Evolutionary conservation across 2,329 filamentous ascomycete species (phyloP), one percentile per base, ranked within the genome.

Genomic region (Clonostachys solani): DNA sequence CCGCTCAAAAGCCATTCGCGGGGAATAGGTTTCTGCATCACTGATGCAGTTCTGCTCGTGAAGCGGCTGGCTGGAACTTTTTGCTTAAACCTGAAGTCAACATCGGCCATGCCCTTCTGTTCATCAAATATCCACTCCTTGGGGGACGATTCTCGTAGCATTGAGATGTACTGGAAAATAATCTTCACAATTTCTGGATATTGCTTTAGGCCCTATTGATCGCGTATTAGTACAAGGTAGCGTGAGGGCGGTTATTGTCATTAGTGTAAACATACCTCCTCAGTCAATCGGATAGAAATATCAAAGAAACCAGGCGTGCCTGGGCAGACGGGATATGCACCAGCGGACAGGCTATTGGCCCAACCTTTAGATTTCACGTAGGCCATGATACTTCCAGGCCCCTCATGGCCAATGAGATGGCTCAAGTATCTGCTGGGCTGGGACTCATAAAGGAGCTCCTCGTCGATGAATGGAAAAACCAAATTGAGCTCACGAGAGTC

Each of bases 111-210:
- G 35, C 85, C 84, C 66, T 91, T 92, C 65, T 94, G 87, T 67
- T 99, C 94, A 33, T 95, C 82, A 49, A 94, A 92, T 49, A 97
- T 91, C 94, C 94, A 97, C 63, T 95, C 77, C 55, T 95, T 86
- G 0, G 92, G 92, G 6, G 86, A 80, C 3, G 78, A 77, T 57
- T 95, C 88, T 52, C 83, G 84, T 47, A 99, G 79, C 64, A 99
- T 80, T 12, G 90, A 84, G 52, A 97, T 84, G 59, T 99, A 99
- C 63, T 95, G 86, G 70, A 96, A 96, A 51, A 96, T 78, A 33
- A 85, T 81, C 65, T 92, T 92, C 52, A 87, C 78, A 16, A 96
- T 81, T 58, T 95, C 87, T 49, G 84, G 78, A 67, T 95, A 94
- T 55, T 92, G 77, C 58, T 86, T 86, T 46, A 95, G 69, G 6